Base-by-base conservation (phyloP, 2,329 filamentous ascomycete species). In the Ceratocystis albifundus region DNA sequence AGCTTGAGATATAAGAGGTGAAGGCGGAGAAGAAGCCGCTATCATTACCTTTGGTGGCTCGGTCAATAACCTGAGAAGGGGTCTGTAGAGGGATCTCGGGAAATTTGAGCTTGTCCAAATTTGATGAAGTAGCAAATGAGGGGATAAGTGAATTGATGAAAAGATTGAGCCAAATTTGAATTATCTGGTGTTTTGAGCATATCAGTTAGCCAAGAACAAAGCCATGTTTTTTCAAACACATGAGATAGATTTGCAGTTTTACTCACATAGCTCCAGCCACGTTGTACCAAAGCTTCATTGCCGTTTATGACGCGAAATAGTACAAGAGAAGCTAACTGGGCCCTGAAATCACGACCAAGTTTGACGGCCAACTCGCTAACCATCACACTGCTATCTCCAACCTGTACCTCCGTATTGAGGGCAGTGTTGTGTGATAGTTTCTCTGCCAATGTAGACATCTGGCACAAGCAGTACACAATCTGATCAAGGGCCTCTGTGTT, bases 281-380 rank as follows among this genome's bases (percentile, higher is more conserved):
- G 81, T 66, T 82, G 80, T 57, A 96, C 86, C 3, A 90, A 81
- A 62, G 81, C 78, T 76, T 97, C 94, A 71, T 90, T 95, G 50
- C 89, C 89, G 66, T 87, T 88, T 65, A 97, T 84, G 25, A 99
- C 89, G 48, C 91, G 85, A 81, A 99, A 99, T 32, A 99, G 80
- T n/a, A 99, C 90, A 64, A 97, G 85, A 6, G 90, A 96, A 5
- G 94, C 93, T 65, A 99, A 80, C 74, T 99, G 93, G 46, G 93
- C 93, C 73, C 92, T 88, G 76, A 95, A 93, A 74, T 99, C 90
- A 70, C 93, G 83, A 50, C 94, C 94, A 72, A 99, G 90, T 73
- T 95, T 92, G 68, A 99, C 94, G 59, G 95, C 93, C 69, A 96
- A 85, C 78, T 97, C 93, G 74, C 93, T 97, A 70, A 99, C 95